Base-by-base conservation (phyloP, 805 yeast genomes). In the Ogataea siamensis region DNA sequence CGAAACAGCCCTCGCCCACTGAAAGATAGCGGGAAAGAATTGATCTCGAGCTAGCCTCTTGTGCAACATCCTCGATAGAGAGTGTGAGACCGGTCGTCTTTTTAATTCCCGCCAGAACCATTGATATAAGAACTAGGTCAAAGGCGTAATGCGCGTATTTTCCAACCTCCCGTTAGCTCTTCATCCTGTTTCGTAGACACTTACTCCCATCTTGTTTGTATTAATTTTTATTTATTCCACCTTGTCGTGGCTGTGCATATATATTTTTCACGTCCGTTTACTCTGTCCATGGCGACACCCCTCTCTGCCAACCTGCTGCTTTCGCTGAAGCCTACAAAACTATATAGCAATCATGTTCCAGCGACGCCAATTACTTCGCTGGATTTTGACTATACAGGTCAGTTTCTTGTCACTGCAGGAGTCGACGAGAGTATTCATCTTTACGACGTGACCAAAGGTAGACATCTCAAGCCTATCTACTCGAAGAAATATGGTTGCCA, bases 401-500 rank as follows among this genome's bases (percentile, higher is more conserved):
- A 81, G 47, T 83, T 68, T 57, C 67, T 86, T 22, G 62, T 93
- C 22, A 73, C 94, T 2, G 68, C 93, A 0, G 87, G 95, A 3
- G 77, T 80, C 5, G 94, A 86, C 62, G 91, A 87, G 55, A 70
- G 84, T 17, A 79, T 93, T 51, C 94, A 87, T 53, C 64, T 93
- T 13, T 91, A 87, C 58, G 95, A 91, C 62, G 66, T 74, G 13
- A 64, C 74, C 22, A 71, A 73, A 43, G 97, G 96, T 5, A 68
- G 73, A 37, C 83, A 79, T 45, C 52, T 71, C 29, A 84, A 81
- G 50, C 76, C 87, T 4, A 73, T 86, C 7, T 81, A 76, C 42
- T 81, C 93, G 19, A 89, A 88, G 63, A 93, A 93, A 56, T 93
- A 93, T 52, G 99, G 99, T 1, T 85, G 88, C 40, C 88, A 87